Percentiles rank a stretch among this genome's conserved stretches.
Conservation (phyloP, 1,284 basidiomycete genomes). For the Mixia osmundae region DNA sequence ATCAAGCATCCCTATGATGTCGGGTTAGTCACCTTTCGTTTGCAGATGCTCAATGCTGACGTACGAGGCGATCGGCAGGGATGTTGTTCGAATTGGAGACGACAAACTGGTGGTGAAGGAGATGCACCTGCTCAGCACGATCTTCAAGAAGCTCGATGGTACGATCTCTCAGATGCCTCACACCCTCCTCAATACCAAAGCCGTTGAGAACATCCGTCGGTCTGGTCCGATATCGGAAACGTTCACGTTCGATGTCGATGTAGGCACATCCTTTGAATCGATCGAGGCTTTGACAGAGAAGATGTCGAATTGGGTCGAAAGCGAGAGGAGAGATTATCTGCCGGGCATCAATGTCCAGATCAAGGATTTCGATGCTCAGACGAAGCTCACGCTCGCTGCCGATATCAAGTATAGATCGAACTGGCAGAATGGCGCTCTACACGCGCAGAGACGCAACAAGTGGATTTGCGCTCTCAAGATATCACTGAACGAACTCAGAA, state of each 20-base stretch:
- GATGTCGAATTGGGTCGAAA: slow-evolving; percentile 58
- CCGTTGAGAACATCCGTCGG: slow-evolving; percentile 23
- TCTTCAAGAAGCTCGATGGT: slow-evolving; percentile 27
- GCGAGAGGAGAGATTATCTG: slow-evolving; percentile 38
- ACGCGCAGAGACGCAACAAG: slow-evolving; percentile 55
- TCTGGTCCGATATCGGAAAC: slow-evolving; percentile 31
- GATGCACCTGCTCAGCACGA: slow-evolving; percentile 54
- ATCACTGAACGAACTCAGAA: slow-evolving; percentile 40
- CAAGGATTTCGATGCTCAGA: slow-evolving; percentile 56
- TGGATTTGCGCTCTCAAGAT: slow-evolving; percentile 72
- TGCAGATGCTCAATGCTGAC: background rate
- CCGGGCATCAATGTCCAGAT: slow-evolving; percentile 46
- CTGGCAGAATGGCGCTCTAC: slow-evolving; percentile 56
- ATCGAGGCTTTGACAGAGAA: slow-evolving; percentile 50
- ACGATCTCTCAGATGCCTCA: slow-evolving; percentile 42
- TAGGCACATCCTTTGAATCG: slow-evolving; percentile 54
- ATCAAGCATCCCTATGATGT: slow-evolving; percentile 52
- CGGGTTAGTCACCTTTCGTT: slow-evolving; percentile 27
- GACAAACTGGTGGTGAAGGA: slow-evolving; percentile 59
- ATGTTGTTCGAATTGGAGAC: slow-evolving; percentile 21
- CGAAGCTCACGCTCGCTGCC: slow-evolving; percentile 49
- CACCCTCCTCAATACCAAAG: slow-evolving; percentile 37
- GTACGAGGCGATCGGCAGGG: slow-evolving; percentile 12
- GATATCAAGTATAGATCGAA: slow-evolving; percentile 83
- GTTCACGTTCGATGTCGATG: slow-evolving; percentile 58